Percentiles rank a stretch among this genome's conserved stretches.
These are phyloP conservation scores for Termitomyces sp. DNA, from an alignment of 768 basidiomycete genomes.

Conservation along the genomic window DNA sequence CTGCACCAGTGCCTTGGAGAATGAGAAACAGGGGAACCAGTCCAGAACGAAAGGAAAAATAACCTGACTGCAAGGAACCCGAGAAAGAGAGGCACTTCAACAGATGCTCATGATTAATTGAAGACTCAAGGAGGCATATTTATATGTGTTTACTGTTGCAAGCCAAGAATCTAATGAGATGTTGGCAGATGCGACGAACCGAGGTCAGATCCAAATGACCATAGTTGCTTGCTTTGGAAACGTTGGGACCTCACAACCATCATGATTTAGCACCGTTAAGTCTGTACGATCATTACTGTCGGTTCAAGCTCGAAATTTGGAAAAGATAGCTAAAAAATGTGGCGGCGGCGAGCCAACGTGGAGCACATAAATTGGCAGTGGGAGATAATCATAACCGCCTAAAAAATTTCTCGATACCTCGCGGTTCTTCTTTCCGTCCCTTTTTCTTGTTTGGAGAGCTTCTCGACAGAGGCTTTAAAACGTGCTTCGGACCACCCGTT, in stretches of 20 bases:
- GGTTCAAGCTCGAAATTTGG: not conserved
- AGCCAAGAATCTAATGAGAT: no score
- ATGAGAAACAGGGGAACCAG: slow-evolving; percentile 20
- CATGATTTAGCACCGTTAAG: not conserved
- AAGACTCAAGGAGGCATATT: slow-evolving; percentile 1
- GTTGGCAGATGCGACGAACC: not conserved
- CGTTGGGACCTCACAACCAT: slow-evolving; percentile 8
- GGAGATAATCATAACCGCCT: slow-evolving; percentile 3
- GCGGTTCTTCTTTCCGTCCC: slow-evolving; percentile 8
- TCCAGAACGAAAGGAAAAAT: slow-evolving; percentile 17
- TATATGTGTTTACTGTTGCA: slow-evolving; percentile 8
- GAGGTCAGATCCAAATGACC: not conserved
- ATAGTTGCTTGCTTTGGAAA: not conserved
- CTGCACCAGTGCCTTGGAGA: slow-evolving; percentile 31
- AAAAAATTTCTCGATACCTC: slow-evolving; percentile 19
- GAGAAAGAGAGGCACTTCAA: slow-evolving; percentile 5
- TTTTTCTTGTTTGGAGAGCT: slow-evolving; percentile 16
- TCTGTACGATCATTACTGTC: not conserved
- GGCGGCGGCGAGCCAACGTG: not conserved
- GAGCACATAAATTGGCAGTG: not conserved
- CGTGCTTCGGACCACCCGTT: not conserved
- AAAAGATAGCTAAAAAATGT: not conserved
- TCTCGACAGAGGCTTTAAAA: slow-evolving; percentile 6
- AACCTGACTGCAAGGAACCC: slow-evolving; percentile 11
- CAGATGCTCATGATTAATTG: slow-evolving; percentile 4